Conservation (phyloP, 139 green algal species). For the Deuterostichococcus epilithicus region DNA sequence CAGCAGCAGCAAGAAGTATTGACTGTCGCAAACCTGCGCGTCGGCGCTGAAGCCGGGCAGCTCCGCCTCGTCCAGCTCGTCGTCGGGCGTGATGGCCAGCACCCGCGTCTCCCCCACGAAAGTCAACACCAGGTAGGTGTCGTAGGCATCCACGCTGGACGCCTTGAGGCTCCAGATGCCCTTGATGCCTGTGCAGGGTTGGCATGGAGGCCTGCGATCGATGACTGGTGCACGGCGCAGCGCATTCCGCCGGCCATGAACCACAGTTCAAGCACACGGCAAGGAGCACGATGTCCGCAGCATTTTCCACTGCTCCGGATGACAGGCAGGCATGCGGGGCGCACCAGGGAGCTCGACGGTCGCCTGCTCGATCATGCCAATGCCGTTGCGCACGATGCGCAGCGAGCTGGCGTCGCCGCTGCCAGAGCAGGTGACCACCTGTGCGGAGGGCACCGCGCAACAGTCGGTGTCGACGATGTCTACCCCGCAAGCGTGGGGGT, state of each 20-base stretch:
- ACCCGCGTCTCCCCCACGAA: constrained; percentile 89
- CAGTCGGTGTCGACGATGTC: not conserved
- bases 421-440: constrained; percentile 90
- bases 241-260: no score
- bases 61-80: constrained; percentile 76
- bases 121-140: constrained; percentile 88
- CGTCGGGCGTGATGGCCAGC: constrained; percentile 80
- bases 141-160: constrained; percentile 47
- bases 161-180: constrained; percentile 86
- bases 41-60: constrained; percentile 77
- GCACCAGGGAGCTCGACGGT: constrained; percentile 64
- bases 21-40: constrained; percentile 26
- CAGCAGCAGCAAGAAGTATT: not conserved
- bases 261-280: no score
- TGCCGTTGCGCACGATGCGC: constrained; percentile 92
- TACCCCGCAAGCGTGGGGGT: not conserved
- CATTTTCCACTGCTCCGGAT: no score
- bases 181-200: constrained; percentile 52
- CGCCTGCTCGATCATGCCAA: constrained; percentile 94
- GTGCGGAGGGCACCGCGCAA: no score
- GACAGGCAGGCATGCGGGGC: no score
- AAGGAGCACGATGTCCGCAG: no score
- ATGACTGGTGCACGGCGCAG: no score
- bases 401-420: constrained; percentile 70
- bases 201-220: not conserved